Base-by-base conservation (phyloP, 108 stramenopile genomes). In the Tribonema minus region DNA sequence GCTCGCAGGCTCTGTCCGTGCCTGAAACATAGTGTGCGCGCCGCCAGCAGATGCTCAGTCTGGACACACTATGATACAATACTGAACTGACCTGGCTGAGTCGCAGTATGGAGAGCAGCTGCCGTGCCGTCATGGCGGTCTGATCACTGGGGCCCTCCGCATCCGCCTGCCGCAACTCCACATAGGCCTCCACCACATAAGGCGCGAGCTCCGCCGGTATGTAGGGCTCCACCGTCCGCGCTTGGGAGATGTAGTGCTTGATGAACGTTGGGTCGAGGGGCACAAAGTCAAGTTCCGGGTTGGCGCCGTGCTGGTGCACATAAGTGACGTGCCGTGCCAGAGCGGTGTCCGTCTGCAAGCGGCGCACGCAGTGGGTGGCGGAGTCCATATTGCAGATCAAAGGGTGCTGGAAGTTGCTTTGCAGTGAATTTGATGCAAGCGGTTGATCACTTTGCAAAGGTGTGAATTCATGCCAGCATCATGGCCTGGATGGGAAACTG, bases 171-270 rank as follows among this genome's bases (percentile, higher is more conserved):
- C 98, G 92, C 62, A 97, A 76, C 40, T 84, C 78, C 6, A 99
- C 98, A 82, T 97, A 99, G 12, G 95, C 94, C 85, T 99, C 96
- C 7, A 97, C 96, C 68, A 99, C 90, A 68, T 94, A 93, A 31
- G 89, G 91, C 28, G 92, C 91, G 37, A 97, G 93, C 37, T 94
- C 92, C 6, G 81, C 80, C n/a, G 96, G 95, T 0, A 99, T 91
- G 28, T 90, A 72, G 7, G 98, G 98, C 64, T 94, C 90, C 71
- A 95, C 86, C 76, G 86, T 86, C 15, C 94, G 87, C 3, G 98
- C 95, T 26, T 92, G 77, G 30, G 93, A 68, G 71, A 99, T 93
- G 86, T 99, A 98, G 69, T 94, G 93, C 58, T 93, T 91, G 25
- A 98, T 79, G 25, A 97, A 71, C 36, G 87, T 87, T n/a, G 96